A percentile compares a stretch with the other conserved stretches of the same genome.
Evolutionary conservation across 129 eudicot genomes (phyloP).

Genomic region (Gnaphalium uliginosum): DNA sequence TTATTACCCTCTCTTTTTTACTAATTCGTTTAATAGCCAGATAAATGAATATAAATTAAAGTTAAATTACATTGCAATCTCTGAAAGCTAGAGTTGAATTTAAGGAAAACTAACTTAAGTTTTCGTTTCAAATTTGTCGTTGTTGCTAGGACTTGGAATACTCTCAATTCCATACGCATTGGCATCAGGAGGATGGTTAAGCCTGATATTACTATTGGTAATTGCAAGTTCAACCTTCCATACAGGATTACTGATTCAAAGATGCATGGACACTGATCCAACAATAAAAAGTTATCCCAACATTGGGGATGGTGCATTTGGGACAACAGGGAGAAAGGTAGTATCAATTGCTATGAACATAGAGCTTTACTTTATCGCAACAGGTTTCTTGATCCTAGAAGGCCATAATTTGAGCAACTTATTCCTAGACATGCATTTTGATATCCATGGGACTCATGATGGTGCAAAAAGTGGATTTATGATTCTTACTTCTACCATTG

Average conservation of each 20-base stretch:
- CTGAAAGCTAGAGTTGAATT: no score
- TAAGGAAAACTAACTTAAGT: no score
- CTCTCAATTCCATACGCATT: slow-evolving; percentile 78
- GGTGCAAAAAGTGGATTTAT: slow-evolving; percentile 57
- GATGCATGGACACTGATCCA: slow-evolving; percentile 81
- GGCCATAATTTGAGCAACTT: slow-evolving; percentile 75
- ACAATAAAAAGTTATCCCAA: slow-evolving; percentile 72
- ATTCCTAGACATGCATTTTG: slow-evolving; percentile 46
- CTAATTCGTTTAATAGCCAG: no score
- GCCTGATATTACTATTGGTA: slow-evolving; percentile 56
- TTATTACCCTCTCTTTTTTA: no score
- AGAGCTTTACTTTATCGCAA: slow-evolving; percentile 85
- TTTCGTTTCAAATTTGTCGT: no score
- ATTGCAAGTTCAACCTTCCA: slow-evolving; percentile 67
- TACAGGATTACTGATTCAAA: slow-evolving; percentile 69
- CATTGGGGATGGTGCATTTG: slow-evolving; percentile 82
- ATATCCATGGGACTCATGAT: slow-evolving; percentile 40
- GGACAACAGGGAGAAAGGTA: slow-evolving; percentile 55
- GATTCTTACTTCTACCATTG: slow-evolving; percentile 53
- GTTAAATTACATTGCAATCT: no score
- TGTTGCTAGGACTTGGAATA: slow-evolving; percentile 47
- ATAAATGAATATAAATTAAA: no score
- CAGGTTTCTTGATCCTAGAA: slow-evolving; percentile 84
- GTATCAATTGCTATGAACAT: slow-evolving; percentile 57
- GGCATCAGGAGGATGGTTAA: slow-evolving; percentile 88